Base-by-base conservation (phyloP, 805 yeast species). In the Kodamaea jinghongensis region DNA sequence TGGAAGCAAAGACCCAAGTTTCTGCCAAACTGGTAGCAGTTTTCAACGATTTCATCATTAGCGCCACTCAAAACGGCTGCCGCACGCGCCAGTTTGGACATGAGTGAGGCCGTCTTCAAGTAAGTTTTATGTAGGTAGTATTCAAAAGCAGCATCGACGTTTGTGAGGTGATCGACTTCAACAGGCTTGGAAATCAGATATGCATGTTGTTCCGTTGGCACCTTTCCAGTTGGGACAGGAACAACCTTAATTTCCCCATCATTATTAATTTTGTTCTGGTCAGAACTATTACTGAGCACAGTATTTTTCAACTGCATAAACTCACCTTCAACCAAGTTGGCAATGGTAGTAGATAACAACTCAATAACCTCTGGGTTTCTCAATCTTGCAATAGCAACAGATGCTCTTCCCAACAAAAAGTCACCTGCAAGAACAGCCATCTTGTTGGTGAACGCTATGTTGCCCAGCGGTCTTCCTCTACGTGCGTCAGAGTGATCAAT, bases 361-460 rank as follows among this genome's bases (percentile, higher is more conserved):
- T 93, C 99, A 43, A 89, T 90, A 33, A 93, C 99, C 67, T 93
- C 98, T n/a, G 96, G 91, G 60, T 93, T 91, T 56, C 97, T 74
- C 36, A 93, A 67, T 45, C 99, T 71, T 9, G 97, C 95, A 48
- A 93, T 82, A 2, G 96, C 90, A 7, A 93, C 97, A 0, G 98
- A 90, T 0, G 99, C 98, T 52, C 99, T 76, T 12, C 96, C 99
- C 34, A 93, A 75, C 42, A 93, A 63, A 64, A 93, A 93, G 65
- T 93, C 99, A 32, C 99, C 99, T 0, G 97, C 98, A 41, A 93
- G 71, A 29, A 93, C 89, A 6, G 99, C 95, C 97, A 93, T 90
- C 57, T 93, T 93, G 66, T 93, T 93, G 20, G 95, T 86, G 65
- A 90, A 93, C 6, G 96, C 96, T 44, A 83, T 75, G 64, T 93